Evolutionary conservation across 2,329 filamentous ascomycete genomes (phyloP).

Genomic region (Penicillium sp.): DNA sequence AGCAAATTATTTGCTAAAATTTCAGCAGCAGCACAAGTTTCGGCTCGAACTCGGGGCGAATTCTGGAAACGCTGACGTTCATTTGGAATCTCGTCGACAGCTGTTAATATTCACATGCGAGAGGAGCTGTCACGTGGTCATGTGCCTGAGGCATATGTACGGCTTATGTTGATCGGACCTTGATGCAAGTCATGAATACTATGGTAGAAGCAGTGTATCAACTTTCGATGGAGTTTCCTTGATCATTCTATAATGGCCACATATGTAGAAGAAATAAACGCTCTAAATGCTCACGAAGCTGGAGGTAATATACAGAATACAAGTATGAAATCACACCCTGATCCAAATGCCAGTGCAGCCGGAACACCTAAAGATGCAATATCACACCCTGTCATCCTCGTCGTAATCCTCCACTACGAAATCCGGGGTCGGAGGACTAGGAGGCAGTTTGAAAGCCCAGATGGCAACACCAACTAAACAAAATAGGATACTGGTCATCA

Average conservation of each 20-base stretch:
- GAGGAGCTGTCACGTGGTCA: slow-evolving; percentile 1
- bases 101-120: slow-evolving; percentile 11
- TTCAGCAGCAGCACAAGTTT: not conserved
- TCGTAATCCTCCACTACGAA: slow-evolving; percentile 25
- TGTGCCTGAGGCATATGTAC: not conserved
- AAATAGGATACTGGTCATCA: slow-evolving; percentile 40
- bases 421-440: slow-evolving; percentile 11
- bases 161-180: not conserved
- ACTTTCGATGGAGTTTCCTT: too few species aligned
- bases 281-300: not conserved
- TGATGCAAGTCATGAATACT: too few species aligned
- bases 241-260: not conserved
- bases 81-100: not conserved
- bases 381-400: slow-evolving; percentile 13
- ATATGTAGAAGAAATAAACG: not conserved
- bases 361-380: too few species aligned
- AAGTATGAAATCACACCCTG: not conserved
- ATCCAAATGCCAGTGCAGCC: too few species aligned
- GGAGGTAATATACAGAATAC: slow-evolving; percentile 12
- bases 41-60: not conserved
- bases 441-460: slow-evolving; percentile 29
- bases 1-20: not conserved
- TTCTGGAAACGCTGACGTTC: not conserved
- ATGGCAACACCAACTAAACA: slow-evolving; percentile 31
- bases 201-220: too few species aligned